Conservation (phyloP, 129 eudicot species). For the Flaveria bidentis region DNA sequence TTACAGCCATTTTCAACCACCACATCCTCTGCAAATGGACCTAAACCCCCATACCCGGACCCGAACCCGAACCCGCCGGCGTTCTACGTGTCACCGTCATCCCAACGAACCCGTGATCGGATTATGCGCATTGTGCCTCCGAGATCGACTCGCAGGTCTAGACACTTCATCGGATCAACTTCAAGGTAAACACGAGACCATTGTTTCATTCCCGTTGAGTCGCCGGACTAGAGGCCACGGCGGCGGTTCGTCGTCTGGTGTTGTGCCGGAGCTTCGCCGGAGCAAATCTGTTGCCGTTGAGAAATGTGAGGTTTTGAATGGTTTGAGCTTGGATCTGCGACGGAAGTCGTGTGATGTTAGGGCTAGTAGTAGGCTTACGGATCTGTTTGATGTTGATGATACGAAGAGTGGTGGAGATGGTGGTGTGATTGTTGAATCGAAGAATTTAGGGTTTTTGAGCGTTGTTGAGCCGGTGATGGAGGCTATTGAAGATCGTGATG, state of each 20-base stretch:
- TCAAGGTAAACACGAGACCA: constrained; percentile 23
- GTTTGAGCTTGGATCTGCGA: constrained; percentile 47
- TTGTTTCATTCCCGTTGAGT: constrained; percentile 17
- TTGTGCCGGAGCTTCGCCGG: constrained; percentile 65
- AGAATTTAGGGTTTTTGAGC: constrained; percentile 54
- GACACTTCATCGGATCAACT: constrained; percentile 39
- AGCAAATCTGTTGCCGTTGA: constrained; percentile 62
- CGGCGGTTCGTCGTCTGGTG: constrained; percentile 16
- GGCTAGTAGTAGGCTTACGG: constrained; percentile 31
- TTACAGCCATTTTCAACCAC: background rate
- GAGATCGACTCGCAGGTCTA: constrained; percentile 77
- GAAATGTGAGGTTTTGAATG: constrained; percentile 38
- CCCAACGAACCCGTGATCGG: constrained; percentile 70
- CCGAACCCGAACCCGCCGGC: constrained; percentile 54
- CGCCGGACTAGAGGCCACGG: constrained; percentile 24
- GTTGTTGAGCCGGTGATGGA: constrained; percentile 24
- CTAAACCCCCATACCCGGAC: constrained; percentile 43
- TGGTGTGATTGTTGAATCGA: constrained; percentile 51
- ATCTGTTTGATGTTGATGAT: constrained; percentile 40
- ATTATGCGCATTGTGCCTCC: constrained; percentile 83
- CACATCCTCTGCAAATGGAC: constrained; percentile 33
- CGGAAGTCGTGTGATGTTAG: constrained; percentile 62
- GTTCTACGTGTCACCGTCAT: constrained; percentile 75
- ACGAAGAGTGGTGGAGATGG: constrained; percentile 27
- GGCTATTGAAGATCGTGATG: constrained; percentile 20